A percentile compares a stretch with the other conserved stretches of the same genome.
phyloP scores from a whole-genome alignment of 2,329 filamentous ascomycete genomes.

The Scedosporium apiospermum region DNA sequence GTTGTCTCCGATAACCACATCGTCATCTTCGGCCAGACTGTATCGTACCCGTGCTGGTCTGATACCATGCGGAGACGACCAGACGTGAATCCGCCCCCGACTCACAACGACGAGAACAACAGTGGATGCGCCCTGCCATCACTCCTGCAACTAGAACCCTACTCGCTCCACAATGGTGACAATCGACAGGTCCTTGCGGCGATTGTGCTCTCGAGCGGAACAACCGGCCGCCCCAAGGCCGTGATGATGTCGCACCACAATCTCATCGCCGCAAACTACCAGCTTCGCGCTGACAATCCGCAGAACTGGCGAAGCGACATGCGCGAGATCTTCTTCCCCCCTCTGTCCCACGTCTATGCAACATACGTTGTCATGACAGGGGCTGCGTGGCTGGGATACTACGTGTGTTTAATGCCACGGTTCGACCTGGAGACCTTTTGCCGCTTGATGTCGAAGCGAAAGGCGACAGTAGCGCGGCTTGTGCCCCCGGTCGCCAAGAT shows the following conservation, averaged over 20 bases:
- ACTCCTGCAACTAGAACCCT: no score
- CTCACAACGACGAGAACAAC: no score
- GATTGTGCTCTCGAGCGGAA: constrained; percentile 32
- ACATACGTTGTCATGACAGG: constrained; percentile 14
- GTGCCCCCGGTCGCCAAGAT: constrained; percentile 1
- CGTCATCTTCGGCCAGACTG: no score
- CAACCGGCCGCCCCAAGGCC: constrained; percentile 52
- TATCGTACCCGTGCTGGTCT: no score
- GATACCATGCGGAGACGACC: no score
- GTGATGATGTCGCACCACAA: constrained; percentile 49
- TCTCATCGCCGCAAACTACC: constrained; percentile 30
- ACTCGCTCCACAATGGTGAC: not conserved
- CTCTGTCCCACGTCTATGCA: constrained; percentile 17
- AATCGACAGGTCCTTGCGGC: not conserved
- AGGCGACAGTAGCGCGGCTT: not conserved
- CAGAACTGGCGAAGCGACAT: constrained; percentile 7
- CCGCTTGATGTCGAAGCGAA: not conserved
- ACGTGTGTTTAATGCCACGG: constrained; percentile 5
- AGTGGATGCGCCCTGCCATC: no score
- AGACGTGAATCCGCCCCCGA: no score
- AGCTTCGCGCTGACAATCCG: constrained; percentile 1
- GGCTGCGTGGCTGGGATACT: constrained; percentile 14
- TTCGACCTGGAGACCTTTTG: not conserved
- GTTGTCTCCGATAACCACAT: no score
- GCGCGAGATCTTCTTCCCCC: constrained; percentile 18